Base-by-base conservation (phyloP, 768 basidiomycete species). In the Leccinum olivaceopallidum region DNA sequence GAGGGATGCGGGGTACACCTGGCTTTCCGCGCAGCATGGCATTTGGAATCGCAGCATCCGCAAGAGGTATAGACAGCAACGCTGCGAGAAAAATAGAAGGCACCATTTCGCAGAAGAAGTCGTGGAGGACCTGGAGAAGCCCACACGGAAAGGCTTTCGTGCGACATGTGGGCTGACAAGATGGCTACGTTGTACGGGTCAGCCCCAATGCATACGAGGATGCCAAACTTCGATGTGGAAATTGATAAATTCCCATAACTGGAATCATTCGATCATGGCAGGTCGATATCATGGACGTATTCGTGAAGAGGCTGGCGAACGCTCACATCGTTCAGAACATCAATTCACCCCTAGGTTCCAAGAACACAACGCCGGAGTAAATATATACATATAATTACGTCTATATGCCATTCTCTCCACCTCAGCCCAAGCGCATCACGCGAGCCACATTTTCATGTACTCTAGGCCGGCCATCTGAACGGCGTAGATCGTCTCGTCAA, bases 21-120 rank as follows among this genome's bases (percentile, higher is more conserved):
- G 62, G 65, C 42, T 51, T 58, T 2, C 63, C 69, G 16, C 64
- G 70, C 0, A 74, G 60, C 70, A 72, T 65, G 32, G 72, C 55
- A 52, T 49, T 63, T 24, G 51, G 58, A 51, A 70, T 59, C 0
- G 67, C 69, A 2, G 71, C 72, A 60, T 65, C 51, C 28, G 59
- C 57, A 16, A 68, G 51, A 6, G 60, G 55, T 18, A 62, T 0
- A n/a, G 42, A 61, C 16, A 71, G 42, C 12, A 69, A 48, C 2
- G 50, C 63, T 6, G 59, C 55, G 2, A 71, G 24, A 13, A 58
- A 34, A 2, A 48, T 50, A 10, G n/a, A 44, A 44, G 9, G n/a
- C 16, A 44, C 9, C 42, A 44, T 44, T 4, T 44, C 42, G 42
- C n/a, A 10, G 42, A 44, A n/a, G 42, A 44, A 44, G n/a, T n/a